Conservation (phyloP, 2,329 filamentous ascomycete species). For the Trichoderma cornu-damae region DNA sequence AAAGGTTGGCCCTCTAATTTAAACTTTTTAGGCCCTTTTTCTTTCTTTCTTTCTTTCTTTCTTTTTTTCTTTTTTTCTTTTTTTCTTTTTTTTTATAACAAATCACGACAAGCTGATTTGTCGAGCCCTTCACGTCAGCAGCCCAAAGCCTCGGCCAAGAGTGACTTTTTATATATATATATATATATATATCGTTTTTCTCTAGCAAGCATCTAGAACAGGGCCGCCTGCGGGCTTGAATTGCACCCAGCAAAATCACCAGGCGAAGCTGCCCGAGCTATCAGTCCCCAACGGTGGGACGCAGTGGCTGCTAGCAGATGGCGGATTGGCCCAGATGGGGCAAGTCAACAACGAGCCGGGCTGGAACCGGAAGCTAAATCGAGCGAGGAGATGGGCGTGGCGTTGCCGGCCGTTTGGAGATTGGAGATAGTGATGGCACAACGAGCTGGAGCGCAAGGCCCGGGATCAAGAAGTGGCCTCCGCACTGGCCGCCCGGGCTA, state of each 20-base stretch:
- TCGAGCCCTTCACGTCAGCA: not conserved
- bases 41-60: too few species aligned
- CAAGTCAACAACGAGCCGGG: conserved; percentile 4
- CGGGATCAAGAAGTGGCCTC: conserved; percentile 14
- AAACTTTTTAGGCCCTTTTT: too few species aligned
- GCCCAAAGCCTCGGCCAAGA: not conserved
- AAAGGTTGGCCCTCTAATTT: too few species aligned
- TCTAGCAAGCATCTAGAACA: not conserved
- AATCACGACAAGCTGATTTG: too few species aligned
- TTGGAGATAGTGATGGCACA: conserved; percentile 9
- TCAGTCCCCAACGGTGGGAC: conserved; percentile 6
- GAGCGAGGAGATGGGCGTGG: not conserved
- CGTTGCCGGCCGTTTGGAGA: not conserved
- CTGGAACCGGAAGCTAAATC: conserved; percentile 9
- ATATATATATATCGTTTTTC: too few species aligned
- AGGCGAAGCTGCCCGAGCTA: conserved; percentile 2
- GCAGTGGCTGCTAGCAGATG: too few species aligned
- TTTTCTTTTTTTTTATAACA: too few species aligned
- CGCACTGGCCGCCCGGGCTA: conserved; percentile 3
- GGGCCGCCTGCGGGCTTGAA: not conserved
- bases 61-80: too few species aligned
- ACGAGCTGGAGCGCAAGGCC: not conserved
- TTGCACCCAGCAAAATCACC: not conserved
- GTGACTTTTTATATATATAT: not conserved
- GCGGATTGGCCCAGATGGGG: conserved; percentile 6